Base-by-base conservation (phyloP, 2,329 filamentous ascomycete genomes). In the Aspergillus proliferans region DNA sequence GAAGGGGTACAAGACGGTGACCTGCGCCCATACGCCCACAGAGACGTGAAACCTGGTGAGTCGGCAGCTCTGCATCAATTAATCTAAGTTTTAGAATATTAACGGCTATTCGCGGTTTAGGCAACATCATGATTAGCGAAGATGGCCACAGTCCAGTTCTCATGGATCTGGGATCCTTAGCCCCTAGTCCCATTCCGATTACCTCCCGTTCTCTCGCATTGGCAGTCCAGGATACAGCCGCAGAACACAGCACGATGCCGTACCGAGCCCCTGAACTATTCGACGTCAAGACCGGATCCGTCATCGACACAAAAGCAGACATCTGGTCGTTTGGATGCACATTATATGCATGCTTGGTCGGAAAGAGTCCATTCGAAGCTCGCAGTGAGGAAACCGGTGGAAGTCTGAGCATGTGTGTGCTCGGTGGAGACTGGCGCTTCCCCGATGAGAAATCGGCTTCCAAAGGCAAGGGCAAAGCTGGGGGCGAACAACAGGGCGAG, bases 121-220 rank as follows among this genome's bases (percentile, higher is more conserved):
- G 90, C 50, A 98, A 98, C 72, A 95, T 98, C 65, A 98, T 98
- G 93, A 95, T 98, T 58, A 86, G 88, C 57, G 92, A 97, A 67
- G 84, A 89, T 60, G 93, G 93, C 58, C 81, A 84, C 51, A 85
- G 84, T 26, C 92, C 93, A 2, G 93, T 98, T 60, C 81, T 98
- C 33, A 98, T 98, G 93, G 93, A 98, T 67, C 83, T 98, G 21
- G 93, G 93, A 55, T 96, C 90, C 49, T 78, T 98, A 49, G 86
- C 89, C 38, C 87, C 87, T 15, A 90, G 88, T 2, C 93, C 93
- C 1, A 88, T 89, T 49, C 82, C 88, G 22, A 92, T 97, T 58
- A 95, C 92, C 4, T 93, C 88, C 15, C 85, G 92, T 52, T 94
- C 89, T 2, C 79, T 94, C 47, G 93, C 93, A 41, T 82, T 98